Conservation (phyloP, 2,329 filamentous ascomycete genomes). For the Tolypocladium guangdongense region DNA sequence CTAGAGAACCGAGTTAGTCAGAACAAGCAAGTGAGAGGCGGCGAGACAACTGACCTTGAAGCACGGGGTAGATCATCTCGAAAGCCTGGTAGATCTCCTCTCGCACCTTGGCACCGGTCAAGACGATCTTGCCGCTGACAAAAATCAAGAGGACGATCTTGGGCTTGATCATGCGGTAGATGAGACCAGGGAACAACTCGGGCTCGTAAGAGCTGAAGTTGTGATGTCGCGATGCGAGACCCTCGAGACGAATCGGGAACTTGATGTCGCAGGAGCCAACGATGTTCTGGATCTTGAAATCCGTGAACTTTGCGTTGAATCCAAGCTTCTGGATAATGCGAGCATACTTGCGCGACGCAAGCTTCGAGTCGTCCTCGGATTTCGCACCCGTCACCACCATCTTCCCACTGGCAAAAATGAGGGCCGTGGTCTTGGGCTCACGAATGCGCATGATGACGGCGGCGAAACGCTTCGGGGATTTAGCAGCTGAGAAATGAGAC, state of each 20-base stretch:
- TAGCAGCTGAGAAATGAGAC: constrained; percentile 2
- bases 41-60: constrained; percentile 54
- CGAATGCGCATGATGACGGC: constrained; percentile 99
- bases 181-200: constrained; percentile 95
- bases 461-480: constrained; percentile 68
- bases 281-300: constrained; percentile 99
- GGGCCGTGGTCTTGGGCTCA: constrained; percentile 93
- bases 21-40: not conserved
- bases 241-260: constrained; percentile 95
- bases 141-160: constrained; percentile 98
- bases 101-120: constrained; percentile 93
- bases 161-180: constrained; percentile 99
- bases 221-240: constrained; percentile 92
- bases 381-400: constrained; percentile 99
- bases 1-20: constrained; percentile 16
- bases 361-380: constrained; percentile 94
- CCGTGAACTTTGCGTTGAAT: constrained; percentile 98
- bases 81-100: constrained; percentile 98
- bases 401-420: constrained; percentile 98
- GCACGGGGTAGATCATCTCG: constrained; percentile 93
- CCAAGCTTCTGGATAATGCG: constrained; percentile 99
- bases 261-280: constrained; percentile 98
- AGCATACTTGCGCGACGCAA: constrained; percentile 93
- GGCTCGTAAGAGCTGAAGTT: constrained; percentile 99
- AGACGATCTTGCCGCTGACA: constrained; percentile 94